Base-by-base conservation (phyloP, 108 stramenopile species). In the Chaetoceros tenuissimus region DNA sequence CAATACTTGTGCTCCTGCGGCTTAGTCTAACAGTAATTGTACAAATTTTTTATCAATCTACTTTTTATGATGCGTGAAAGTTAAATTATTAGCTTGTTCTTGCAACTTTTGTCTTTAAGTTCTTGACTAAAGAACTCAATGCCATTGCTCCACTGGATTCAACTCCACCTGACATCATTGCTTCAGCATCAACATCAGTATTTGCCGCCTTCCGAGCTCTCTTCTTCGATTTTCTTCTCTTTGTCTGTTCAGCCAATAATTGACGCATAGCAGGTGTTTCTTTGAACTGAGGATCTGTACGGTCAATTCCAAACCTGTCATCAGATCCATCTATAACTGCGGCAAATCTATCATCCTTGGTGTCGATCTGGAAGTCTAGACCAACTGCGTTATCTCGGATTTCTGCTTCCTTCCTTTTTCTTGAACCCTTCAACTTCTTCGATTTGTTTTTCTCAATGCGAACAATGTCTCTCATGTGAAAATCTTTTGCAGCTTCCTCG, bases 291-390 rank as follows among this genome's bases (percentile, higher is more conserved):
- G 87, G 72, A 62, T 85, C 84, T 1, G 94, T 95, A 25, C 78
- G 73, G 61, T 97, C 96, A 57, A 97, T 96, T 20, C 94, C 96
- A 62, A 92, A 97, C 23, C 83, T 60, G 48, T 75, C 87, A 71
- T 97, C 89, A 10, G 51, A 47, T 24, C 96, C 96, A 57, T 94
- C 88, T 27, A 97, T 64, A 30, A 97, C 71, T 17, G 85, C 87
- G 2, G 84, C 63, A 51, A 97, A 97, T 20, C 96, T 87, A 60
- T 74, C 62, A 69, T 97, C 96, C 29, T 52, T 51, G 2, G 78
- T 64, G 64, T 97, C 84, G 27, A 97, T 73, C 28, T 80, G 59
- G 72, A 96, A 96, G 31, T 71, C 81, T 40, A 71, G 75, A 16
- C 92, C 92, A 10, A 81, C 79, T 28, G 85, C 83, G 68, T 76